phyloP scores from a whole-genome alignment of 2,329 filamentous ascomycete genomes.

The Gyromitra esculenta region DNA sequence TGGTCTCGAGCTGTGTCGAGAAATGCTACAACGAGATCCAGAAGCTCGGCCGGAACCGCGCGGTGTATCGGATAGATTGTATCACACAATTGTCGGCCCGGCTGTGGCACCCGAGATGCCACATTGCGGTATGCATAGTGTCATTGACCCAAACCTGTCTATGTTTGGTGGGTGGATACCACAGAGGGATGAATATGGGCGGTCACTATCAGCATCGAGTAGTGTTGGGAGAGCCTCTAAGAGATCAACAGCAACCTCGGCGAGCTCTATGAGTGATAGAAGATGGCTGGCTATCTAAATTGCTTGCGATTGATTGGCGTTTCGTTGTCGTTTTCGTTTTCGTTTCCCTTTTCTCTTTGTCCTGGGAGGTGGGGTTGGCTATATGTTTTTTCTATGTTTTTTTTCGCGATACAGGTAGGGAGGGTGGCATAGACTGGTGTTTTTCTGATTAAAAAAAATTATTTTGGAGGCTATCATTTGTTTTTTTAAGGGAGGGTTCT shows the following conservation, averaged over 20 bases:
- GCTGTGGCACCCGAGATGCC: slow-evolving; percentile 32
- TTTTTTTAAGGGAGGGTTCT: slow-evolving; percentile 27
- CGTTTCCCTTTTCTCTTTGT: background rate
- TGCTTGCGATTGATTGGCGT: background rate
- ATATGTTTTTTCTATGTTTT: slow-evolving; percentile 22
- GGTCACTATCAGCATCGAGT: slow-evolving; percentile 28
- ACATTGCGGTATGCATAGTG: slow-evolving; percentile 48
- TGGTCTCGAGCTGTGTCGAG: slow-evolving; percentile 52
- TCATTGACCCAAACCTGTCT: slow-evolving; percentile 3
- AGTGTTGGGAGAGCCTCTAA: slow-evolving; percentile 40
- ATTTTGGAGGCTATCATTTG: slow-evolving; percentile 7
- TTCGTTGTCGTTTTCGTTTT: slow-evolving; percentile 4
- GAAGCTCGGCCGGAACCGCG: slow-evolving; percentile 54
- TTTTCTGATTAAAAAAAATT: slow-evolving; percentile 12
- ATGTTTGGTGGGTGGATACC: slow-evolving; percentile 35
- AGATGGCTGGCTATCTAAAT: slow-evolving; percentile 42
- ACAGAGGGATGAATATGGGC: slow-evolving; percentile 15
- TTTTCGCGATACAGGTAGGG: slow-evolving; percentile 18
- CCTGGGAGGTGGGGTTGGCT: background rate
- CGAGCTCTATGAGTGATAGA: slow-evolving; percentile 33
- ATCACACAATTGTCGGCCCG: slow-evolving; percentile 38
- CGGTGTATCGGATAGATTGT: slow-evolving; percentile 52
- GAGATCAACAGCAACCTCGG: slow-evolving; percentile 29
- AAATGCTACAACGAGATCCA: slow-evolving; percentile 55
- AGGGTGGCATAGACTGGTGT: slow-evolving; percentile 24